Base-by-base conservation (phyloP, 441 rosid species). In the Manihot esculenta region DNA sequence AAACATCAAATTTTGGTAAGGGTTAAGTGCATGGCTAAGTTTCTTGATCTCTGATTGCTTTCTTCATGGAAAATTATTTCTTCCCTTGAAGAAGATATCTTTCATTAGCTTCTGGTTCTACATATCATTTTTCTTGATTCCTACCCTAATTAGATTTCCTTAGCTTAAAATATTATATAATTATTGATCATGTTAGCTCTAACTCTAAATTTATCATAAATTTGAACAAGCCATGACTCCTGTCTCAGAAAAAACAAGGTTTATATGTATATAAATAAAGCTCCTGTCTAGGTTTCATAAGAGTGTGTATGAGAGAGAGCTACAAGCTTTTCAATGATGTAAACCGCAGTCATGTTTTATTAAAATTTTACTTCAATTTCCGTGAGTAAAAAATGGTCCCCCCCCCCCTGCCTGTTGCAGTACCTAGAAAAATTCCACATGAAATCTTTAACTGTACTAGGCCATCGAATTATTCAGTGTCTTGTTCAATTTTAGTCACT, bases 1-100 rank as follows among this genome's bases (percentile, higher is more conserved):
- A 84, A 53, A 57, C 84, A 68, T 79, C 94, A 18, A 86, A 81
- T 86, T 76, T 87, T 60, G 99, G 99, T 93, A 80, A 74, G 53
- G 2, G 35, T 30, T 30, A 78, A 67, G 59, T 74, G 88, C 85
- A 81, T 77, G 87, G 48, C 62, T 61, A 62, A 59, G 4, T 17
- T n/a, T 14, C 3, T 51, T 6, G 30, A 15, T 33, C 55, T 54
- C 23, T 21, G 12, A 18, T 13, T 53, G 11, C 14, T 53, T 53
- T 21, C 57, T 53, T 53, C 27, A 51, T 51, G 56, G 24, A n/a
- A 51, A n/a, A 51, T 7, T n/a, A n/a, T 7, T 51, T 30, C 33
- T 30, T 30, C 33, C 33, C 33, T 30, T 30, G n/a, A n/a, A n/a
- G 41, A 35, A 6, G 7, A 35, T 6, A 35, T 4, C 41, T 35